Percentiles rank a stretch among this genome's conserved stretches.
Evolutionary conservation across 495 filamentous ascomycete species (phyloP).

Genomic region (Penicillium nucicola): DNA sequence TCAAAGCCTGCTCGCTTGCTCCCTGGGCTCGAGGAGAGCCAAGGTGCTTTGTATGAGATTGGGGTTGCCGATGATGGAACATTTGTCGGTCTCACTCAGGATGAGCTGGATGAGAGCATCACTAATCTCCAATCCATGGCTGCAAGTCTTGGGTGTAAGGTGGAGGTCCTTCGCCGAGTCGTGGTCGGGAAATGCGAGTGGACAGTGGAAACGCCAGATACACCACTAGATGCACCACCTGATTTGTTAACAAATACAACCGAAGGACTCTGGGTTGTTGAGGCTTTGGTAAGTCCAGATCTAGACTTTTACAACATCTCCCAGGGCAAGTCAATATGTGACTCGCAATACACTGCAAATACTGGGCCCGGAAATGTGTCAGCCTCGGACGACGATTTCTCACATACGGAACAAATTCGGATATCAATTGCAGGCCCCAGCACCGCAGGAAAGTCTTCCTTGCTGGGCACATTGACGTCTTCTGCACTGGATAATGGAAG

Average conservation of each 20-base stretch:
- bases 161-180: conserved; percentile 82
- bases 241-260: conserved; percentile 24
- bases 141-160: conserved; percentile 80
- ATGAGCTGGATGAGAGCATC: conserved; percentile 90
- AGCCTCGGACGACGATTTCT: conserved; percentile 23
- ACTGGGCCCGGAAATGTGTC: not conserved
- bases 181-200: conserved; percentile 84
- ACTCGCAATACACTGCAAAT: not conserved
- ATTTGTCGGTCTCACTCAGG: conserved; percentile 82
- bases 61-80: conserved; percentile 93
- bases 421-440: conserved; percentile 87
- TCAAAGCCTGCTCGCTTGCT: conserved; percentile 61
- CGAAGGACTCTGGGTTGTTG: conserved; percentile 80
- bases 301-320: conserved; percentile 40
- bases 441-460: conserved; percentile 88
- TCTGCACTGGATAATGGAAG: conserved; percentile 88
- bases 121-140: conserved; percentile 84
- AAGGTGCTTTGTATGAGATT: conserved; percentile 93
- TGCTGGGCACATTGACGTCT: conserved; percentile 84
- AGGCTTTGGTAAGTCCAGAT: conserved; percentile 72
- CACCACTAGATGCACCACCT: conserved; percentile 18
- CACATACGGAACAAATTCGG: conserved; percentile 72
- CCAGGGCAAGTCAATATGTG: conserved; percentile 5
- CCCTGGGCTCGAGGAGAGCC: conserved; percentile 85
- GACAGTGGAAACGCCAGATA: conserved; percentile 42